Evolutionary conservation across 495 filamentous ascomycete species (phyloP).

Genomic region (Aspergillus nidulans): DNA sequence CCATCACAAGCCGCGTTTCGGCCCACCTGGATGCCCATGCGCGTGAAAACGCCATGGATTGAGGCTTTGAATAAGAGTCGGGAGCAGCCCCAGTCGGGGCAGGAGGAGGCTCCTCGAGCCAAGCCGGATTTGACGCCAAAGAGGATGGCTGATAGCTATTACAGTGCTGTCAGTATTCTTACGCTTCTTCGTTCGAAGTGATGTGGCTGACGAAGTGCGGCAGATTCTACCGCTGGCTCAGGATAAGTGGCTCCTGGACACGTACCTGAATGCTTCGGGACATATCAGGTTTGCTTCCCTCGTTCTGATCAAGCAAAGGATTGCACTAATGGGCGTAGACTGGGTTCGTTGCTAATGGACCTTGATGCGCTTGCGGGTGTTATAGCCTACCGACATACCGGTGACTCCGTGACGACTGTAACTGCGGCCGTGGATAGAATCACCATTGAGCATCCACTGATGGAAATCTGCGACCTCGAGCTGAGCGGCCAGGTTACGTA

Average conservation of each 20-base stretch:
- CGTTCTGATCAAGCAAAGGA: neutral
- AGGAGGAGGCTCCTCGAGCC: constrained; percentile 26
- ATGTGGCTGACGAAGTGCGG: constrained; percentile 13
- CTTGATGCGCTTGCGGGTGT: constrained; percentile 78
- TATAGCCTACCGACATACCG: constrained; percentile 79
- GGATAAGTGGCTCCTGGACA: constrained; percentile 67
- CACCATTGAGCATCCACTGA: constrained; percentile 66
- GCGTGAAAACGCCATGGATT: constrained; percentile 67
- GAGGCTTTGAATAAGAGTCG: constrained; percentile 55
- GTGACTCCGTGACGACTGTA: constrained; percentile 69
- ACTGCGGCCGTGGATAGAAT: constrained; percentile 81
- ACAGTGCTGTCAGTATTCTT: constrained; percentile 53
- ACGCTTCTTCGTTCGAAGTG: neutral
- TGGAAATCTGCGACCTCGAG: constrained; percentile 76
- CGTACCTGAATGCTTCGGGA: constrained; percentile 63
- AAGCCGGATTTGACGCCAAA: constrained; percentile 54
- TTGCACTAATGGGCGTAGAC: constrained; percentile 22
- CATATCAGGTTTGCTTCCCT: constrained; percentile 49
- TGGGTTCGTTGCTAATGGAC: constrained; percentile 76
- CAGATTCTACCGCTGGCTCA: constrained; percentile 61
- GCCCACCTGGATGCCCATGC: constrained; percentile 46
- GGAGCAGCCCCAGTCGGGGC: constrained; percentile 29
- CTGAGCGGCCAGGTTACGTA: constrained; percentile 77
- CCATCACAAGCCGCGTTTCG: constrained; percentile 24
- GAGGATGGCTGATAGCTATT: constrained; percentile 62